Base-by-base conservation (phyloP, 768 basidiomycete genomes). In the Pholiota molesta region DNA sequence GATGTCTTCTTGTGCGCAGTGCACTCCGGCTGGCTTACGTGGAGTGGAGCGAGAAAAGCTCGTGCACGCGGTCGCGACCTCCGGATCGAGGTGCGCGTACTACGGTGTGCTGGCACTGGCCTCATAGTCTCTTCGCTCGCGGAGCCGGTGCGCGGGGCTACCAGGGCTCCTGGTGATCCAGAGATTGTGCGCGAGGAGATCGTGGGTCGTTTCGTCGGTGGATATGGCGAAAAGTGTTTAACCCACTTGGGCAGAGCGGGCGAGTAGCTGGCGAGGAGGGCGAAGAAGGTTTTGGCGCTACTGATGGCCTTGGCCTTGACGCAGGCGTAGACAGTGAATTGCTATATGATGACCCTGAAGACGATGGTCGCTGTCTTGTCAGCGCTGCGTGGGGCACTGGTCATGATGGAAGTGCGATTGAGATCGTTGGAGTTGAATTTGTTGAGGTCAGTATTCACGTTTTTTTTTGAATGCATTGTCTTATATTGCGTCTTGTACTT, bases 351-450 rank as follows among this genome's bases (percentile, higher is more conserved):
- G 73, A 74, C 65, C 66, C 76, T 8, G 81, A 82, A 40, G 85
- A 89, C 62, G 88, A 89, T 66, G 87, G 87, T 28, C 73, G 87
- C 52, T 77, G 81, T 10, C 73, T 90, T 66, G 76, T 81, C n/a
- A 90, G 88, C 72, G 87, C 84, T 9, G 84, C 84, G 0, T 91
- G 91, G 91, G 90, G 90, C n/a, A 85, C 83, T 65, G 86, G 87
- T 2, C 91, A 92, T 64, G 90, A 91, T 63, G 91, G 91, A 26
- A 86, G 87, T 67, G 89, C 87, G 26, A 81, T 91, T 66, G 91
- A 91, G 76, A 82, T 92, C 57, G 72, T 92, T 17, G 78, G 77
- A 26, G 89, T 85, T 17, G 79, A 85, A 65, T 86, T 90, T 69
- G 81, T 86, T 52, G 78, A 86, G 79, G 91, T 91, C 64, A 37